Base-by-base conservation (phyloP, 345 rosid species). In the Camelina hispida region DNA sequence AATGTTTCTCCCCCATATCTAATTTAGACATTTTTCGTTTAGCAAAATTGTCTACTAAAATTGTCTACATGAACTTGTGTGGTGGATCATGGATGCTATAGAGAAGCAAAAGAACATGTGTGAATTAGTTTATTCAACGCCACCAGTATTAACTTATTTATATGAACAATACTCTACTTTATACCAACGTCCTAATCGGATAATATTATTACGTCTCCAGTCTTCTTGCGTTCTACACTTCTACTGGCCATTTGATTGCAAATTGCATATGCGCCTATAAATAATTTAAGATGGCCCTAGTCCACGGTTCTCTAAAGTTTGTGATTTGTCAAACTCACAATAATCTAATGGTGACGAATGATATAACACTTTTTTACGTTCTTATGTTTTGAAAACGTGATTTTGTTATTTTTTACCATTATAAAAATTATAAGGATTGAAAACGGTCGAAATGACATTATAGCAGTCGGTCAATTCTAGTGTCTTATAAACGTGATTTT, bases 1-100 rank as follows among this genome's bases (percentile, higher is more conserved):
- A 17, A 2, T 38, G 0, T 37, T 10, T 57, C 20, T 15, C 53
- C 12, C 52, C 25, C 28, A 42, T 17, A 16, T 42, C 13, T 42
- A 22, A 9, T 11, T 22, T 68, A 9, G n/a, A 52, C 4, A 20
- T 9, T 52, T 47, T 68, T 68, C n/a, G 38, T 68, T 68, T 25
- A 40, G 13, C 14, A 40, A 40, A 28, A 28, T 28, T 28, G 30
- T 28, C 30, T 28, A 28, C 30, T n/a, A 40, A 40, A 28, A 28
- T 28, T 28, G 30, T 28, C 30, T 28, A 28, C 30, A 28, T 28
- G 30, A 28, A 28, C 30, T 28, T 28, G 30, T 4, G 30, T 28
- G 30, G 30, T 28, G 30, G 30, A 28, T 28, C 30, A 28, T 28
- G 30, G 30, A 28, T 28, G 30, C 30, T 28, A 28, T 28, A 28